phyloP scores from a whole-genome alignment of 345 rosid species.

The rapeseed (Brassica napus) region Da-Ae NC_063448.1:54219501-54220000 shows the following conservation, averaged over 20 bases:
- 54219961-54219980: not conserved
- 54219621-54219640: constrained; percentile 39
- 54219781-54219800: not conserved
- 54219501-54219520: constrained; percentile 4
- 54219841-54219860: not conserved
- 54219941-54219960: too few species aligned
- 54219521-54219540: constrained; percentile 24
- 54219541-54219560: constrained; percentile 34
- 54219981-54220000: not conserved
- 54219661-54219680: not conserved
- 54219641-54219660: constrained; percentile 28
- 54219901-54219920: not conserved
- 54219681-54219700: not conserved
- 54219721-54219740: not conserved
- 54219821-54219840: not conserved
- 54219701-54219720: constrained; percentile 31
- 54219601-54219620: constrained; percentile 26
- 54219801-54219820: not conserved
- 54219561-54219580: constrained; percentile 18
- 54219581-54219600: constrained; percentile 35
- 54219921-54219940: not conserved
- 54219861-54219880: not conserved
- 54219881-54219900: not conserved
- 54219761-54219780: not conserved
- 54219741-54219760: not conserved